Evolutionary conservation across 352 stramenopile genomes (phyloP), one percentile per base, ranked within the genome.

Genomic region (Globisporangium polare): DNA sequence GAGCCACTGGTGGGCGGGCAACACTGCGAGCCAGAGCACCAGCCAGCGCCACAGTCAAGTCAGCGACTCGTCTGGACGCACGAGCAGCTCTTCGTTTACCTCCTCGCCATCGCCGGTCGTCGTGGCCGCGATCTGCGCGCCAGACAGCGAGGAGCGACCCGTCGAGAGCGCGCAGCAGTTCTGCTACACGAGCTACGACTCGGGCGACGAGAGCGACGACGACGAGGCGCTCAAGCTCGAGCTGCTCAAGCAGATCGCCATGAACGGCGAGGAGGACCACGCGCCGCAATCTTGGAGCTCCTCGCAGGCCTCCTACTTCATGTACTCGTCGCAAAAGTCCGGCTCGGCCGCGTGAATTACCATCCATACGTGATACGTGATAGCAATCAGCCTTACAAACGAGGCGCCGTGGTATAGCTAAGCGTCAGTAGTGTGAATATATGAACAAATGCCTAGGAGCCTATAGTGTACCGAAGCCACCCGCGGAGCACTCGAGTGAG

Each of bases 381-480:
- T 13, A 47, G n/a, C 42, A 47, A 2, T 47, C 42, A 22, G 42
- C 22, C 42, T 9, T 9, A 27, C n/a, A 27, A 15, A 31, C 15
- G 35, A 35, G 0, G 18, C 4, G 15, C 13, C n/a, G 8, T 5
- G 4, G 13, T 20, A n/a, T n/a, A n/a, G n/a, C n/a, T n/a, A n/a
- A n/a, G n/a, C n/a, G n/a, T n/a, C n/a, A n/a, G 24, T 42, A 58
- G 22, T 31, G 52, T 58, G 33, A 46, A 57, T 46, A 39, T 55
- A 41, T 5, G 20, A 4, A 45, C n/a, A 45, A 20, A 13, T 22
- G 47, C 26, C 46, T 35, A 35, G 10, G 37, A 22, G 12, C 17
- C 27, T 15, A 33, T 27, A 4, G 41, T 15, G 33, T 33, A 24
- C 13, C 24, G 4, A 82, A 82, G 45, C 72, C 70, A 82, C 0